These are phyloP conservation scores for Eucalyptus curtisii DNA, from an alignment of 345 rosid genomes.

Conservation along the genomic window DNA sequence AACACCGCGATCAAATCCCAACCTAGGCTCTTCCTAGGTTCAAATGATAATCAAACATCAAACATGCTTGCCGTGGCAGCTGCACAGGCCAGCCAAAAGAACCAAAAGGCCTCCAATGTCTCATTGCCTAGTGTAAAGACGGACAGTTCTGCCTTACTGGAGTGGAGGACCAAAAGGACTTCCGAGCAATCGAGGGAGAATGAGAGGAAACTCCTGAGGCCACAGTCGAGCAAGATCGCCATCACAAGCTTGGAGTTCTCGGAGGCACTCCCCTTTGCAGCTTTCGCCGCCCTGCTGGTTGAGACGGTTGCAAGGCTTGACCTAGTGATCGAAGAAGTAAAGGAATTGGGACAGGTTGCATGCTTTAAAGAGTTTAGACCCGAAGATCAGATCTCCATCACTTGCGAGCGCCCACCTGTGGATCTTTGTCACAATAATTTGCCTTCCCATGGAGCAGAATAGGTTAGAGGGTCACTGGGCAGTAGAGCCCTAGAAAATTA, in stretches of 20 bases:
- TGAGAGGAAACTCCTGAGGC: conserved; percentile 47
- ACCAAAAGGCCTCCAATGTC: conserved; percentile 3
- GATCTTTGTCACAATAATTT: conserved; percentile 4
- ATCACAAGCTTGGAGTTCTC: conserved; percentile 61
- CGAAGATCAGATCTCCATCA: conserved; percentile 9
- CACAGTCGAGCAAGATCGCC: conserved; percentile 60
- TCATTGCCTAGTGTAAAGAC: conserved; percentile 53
- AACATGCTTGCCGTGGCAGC: conserved; percentile 34
- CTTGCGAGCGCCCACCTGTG: conserved; percentile 8
- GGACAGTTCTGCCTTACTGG: conserved; percentile 45
- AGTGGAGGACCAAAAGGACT: conserved; percentile 39
- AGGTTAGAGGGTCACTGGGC: not conserved
- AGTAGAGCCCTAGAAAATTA: not conserved
- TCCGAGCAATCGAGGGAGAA: conserved; percentile 4
- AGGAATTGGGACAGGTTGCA: conserved; percentile 61
- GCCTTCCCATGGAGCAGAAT: conserved; percentile 14
- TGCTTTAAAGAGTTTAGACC: conserved; percentile 45
- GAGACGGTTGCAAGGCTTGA: conserved; percentile 72
- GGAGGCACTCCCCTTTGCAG: conserved; percentile 85
- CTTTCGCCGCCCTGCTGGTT: conserved; percentile 64
- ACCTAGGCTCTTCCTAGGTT: conserved; percentile 66
- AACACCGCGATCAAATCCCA: conserved; percentile 66
- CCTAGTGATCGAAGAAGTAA: conserved; percentile 55
- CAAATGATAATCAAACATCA: conserved; percentile 25
- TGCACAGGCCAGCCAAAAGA: conserved; percentile 27